Evolutionary conservation across 2,329 filamentous ascomycete genomes (phyloP), one percentile per base, ranked within the genome.

Genomic region (Penicillium sp.): DNA sequence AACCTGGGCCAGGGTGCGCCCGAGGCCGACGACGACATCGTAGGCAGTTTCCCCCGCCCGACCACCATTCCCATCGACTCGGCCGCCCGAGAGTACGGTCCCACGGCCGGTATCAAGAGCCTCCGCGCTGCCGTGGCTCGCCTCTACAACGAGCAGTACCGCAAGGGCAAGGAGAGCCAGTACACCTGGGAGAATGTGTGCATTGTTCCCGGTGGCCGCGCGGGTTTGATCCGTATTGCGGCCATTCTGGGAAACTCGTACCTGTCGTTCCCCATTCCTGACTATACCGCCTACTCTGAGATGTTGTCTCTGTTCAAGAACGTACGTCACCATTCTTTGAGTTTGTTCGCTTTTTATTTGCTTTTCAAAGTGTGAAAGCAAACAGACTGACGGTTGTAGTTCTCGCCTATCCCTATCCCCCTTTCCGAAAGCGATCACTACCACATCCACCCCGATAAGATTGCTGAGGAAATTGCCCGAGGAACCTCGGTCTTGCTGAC

Each of bases 181-280:
- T 97, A 97, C 73, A 95, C 90, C 5, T 97, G 90, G 89, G 93
- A 97, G 79, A 97, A 97, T 72, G 93, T 97, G 18, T 92, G 90
- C 71, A 96, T 97, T 71, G 93, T 97, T 3, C 93, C 93, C 47
- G 92, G 92, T 72, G 93, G 93, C 40, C 85, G 93, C 66, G 93
- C 93, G 33, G 93, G 93, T 49, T 79, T 97, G 75, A 97, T 97
- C 71, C 85, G 93, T 65, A 97, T 97, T 71, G 93, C 93, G 20
- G 93, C 93, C 52, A 91, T 97, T 5, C 77, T 97, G 64, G 93
- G 93, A 62, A 96, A 96, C 72, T 87, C 91, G 55, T 96, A 96
- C 69, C 81, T 97, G 61, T 90, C 88, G 43, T 97, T 97, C 82
- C 96, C 96, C 75, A 90, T 96, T 69, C 90, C 90, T 47, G 89